A percentile compares a stretch with the other conserved stretches of the same genome.
Conservation (phyloP, 441 rosid genomes). For the Cnidoscolus chayamansa region DNA sequence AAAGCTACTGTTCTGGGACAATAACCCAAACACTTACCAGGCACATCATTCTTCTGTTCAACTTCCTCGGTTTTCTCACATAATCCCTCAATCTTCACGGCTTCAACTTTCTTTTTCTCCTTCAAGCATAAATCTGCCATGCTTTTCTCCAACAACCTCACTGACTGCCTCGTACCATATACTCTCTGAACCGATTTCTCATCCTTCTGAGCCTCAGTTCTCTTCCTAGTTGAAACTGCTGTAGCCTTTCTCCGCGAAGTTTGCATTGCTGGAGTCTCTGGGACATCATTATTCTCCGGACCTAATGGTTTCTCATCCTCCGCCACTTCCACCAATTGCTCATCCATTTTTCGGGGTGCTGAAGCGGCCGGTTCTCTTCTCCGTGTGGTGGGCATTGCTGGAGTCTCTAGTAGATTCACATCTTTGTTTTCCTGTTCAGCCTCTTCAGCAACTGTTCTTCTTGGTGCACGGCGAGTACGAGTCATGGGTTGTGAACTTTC, state of each 20-base stretch:
- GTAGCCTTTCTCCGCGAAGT: slow-evolving; percentile 34
- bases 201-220: slow-evolving; percentile 26
- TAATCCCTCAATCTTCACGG: slow-evolving; percentile 28
- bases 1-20: neutral
- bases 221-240: slow-evolving; percentile 30
- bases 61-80: slow-evolving; percentile 21
- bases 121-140: slow-evolving; percentile 57
- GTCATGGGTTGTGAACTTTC: slow-evolving; percentile 39
- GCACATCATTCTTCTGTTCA: slow-evolving; percentile 22
- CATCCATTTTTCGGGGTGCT: slow-evolving; percentile 25
- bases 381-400: slow-evolving; percentile 33
- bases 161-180: slow-evolving; percentile 66
- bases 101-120: slow-evolving; percentile 30
- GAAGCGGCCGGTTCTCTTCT: slow-evolving; percentile 39
- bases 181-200: slow-evolving; percentile 39
- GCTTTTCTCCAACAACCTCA: slow-evolving; percentile 57
- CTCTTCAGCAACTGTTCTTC: slow-evolving; percentile 36
- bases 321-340: slow-evolving; percentile 22
- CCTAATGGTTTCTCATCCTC: slow-evolving; percentile 26
- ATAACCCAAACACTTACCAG: slow-evolving; percentile 34
- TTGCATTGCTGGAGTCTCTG: slow-evolving; percentile 39
- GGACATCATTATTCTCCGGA: slow-evolving; percentile 38
- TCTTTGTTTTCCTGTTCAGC: slow-evolving; percentile 46
- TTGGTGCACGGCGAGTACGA: slow-evolving; percentile 46
- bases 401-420: slow-evolving; percentile 33